phyloP scores from a whole-genome alignment of 306 rosid genomes.

The Cotoneaster glaucophyllus region DNA sequence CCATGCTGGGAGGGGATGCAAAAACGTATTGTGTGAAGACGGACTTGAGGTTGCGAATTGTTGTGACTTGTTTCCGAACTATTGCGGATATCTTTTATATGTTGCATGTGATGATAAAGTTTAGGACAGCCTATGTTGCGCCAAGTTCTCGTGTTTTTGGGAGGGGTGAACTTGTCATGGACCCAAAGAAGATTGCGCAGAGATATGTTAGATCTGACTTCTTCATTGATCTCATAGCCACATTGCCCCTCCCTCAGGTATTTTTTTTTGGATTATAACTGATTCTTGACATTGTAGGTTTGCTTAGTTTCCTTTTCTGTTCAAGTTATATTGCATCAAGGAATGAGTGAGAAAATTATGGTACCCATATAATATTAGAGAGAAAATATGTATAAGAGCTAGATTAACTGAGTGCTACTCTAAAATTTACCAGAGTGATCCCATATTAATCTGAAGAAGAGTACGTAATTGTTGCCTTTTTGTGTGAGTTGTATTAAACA shows the following conservation, averaged over 20 bases:
- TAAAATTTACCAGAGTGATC: neutral
- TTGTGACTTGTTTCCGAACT: constrained; percentile 81
- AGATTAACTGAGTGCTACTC: neutral
- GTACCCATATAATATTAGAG: neutral
- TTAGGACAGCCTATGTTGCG: constrained; percentile 88
- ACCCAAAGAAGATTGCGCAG: constrained; percentile 78
- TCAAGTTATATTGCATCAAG: neutral
- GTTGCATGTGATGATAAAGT: constrained; percentile 79
- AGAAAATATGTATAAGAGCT: neutral
- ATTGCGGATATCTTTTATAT: constrained; percentile 79
- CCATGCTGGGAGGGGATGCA: constrained; percentile 36
- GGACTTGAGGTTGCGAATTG: constrained; percentile 58
- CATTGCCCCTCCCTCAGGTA: constrained; percentile 96
- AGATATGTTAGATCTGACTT: constrained; percentile 83
- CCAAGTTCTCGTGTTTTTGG: constrained; percentile 95
- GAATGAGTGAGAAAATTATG: neutral
- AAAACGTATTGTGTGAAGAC: constrained; percentile 59
- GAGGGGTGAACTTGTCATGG: constrained; percentile 97
- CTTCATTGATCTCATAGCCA: constrained; percentile 86
- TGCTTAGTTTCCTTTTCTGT: constrained; percentile 13
- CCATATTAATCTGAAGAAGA: neutral
- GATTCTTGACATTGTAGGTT: constrained; percentile 2
- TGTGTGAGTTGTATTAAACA: neutral
- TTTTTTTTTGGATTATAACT: constrained; percentile 7
- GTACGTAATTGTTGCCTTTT: neutral